Base-by-base conservation (phyloP, 768 basidiomycete species). In the Lyophyllum shimeji region DNA sequence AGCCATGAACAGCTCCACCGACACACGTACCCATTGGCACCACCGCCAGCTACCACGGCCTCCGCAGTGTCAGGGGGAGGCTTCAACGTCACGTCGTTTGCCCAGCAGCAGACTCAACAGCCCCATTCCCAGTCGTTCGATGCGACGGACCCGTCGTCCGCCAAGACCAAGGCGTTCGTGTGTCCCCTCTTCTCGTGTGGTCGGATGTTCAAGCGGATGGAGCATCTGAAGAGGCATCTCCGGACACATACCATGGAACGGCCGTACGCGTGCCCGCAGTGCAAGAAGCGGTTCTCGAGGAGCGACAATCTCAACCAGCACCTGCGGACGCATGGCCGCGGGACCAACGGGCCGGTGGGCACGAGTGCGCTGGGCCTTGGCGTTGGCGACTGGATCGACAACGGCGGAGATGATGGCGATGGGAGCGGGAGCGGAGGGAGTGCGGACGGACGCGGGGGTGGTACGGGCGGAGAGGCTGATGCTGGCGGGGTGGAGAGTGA, bases 261-360 rank as follows among this genome's bases (percentile, higher is more conserved):
- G 37, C 93, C 94, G 0, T 95, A 84, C 70, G 76, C 77, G 52
- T 95, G 94, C 67, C 74, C 79, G 43, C 73, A 76, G 23, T 96
- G 94, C 69, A 76, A 78, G 64, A 93, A 92, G 78, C 80, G 82
- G 57, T 97, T 97, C 71, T 91, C 90, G 61, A 78, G 93, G 65
- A 87, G 86, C 66, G 95, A 96, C 68, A 95, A 95, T 65, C 80
- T 98, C 39, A 84, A 82, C 20, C 93, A 96, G 70, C 95, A 98
- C 67, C 66, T 87, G 56, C 82, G 91, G 58, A 93, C 92, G 46
- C 95, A 96, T 71, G 77, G 80, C 53, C 74, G 80, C 43, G 75
- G 53, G 12, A 33, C 52, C 34, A 53, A 46, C 18, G 56, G 50
- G 25, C 25, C 49, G 27, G 56, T 48, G 2, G 61, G 59, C 15